phyloP scores from a whole-genome alignment of 805 yeast species.

The Schwanniomyces vanrijiae region DNA sequence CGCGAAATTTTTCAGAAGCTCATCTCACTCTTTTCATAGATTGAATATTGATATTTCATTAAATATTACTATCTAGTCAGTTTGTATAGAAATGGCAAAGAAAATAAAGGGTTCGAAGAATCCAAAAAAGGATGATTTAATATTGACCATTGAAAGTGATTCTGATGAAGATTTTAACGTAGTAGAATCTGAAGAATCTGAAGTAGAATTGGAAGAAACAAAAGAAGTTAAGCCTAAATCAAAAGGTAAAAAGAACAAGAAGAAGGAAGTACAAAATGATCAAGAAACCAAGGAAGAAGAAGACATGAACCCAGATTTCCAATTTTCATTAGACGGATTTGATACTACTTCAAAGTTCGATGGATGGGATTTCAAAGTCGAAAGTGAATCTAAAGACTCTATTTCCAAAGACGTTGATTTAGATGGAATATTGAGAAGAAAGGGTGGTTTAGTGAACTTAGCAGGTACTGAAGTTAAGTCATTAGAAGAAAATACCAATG shows the following conservation, averaged over 20 bases:
- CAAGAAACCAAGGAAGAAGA: conserved; percentile 39
- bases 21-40: conserved; percentile 6
- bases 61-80: not conserved
- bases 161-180: conserved; percentile 46
- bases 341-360: conserved; percentile 49
- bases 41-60: not conserved
- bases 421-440: conserved; percentile 82
- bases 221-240: conserved; percentile 33
- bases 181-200: conserved; percentile 23
- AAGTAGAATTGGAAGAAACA: conserved; percentile 9
- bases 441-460: conserved; percentile 67
- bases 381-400: conserved; percentile 24
- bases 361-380: conserved; percentile 84
- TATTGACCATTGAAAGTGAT: conserved; percentile 78
- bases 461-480: conserved; percentile 40
- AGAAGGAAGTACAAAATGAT: conserved; percentile 15
- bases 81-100: conserved; percentile 5
- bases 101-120: not conserved
- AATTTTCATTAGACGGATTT: conserved; percentile 64
- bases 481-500: conserved; percentile 19
- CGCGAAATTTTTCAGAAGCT: conserved; percentile 10
- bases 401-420: conserved; percentile 70
- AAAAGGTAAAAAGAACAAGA: conserved; percentile 16
- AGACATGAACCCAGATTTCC: conserved; percentile 72
- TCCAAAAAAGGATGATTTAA: conserved; percentile 46